Evolutionary conservation across 2,329 filamentous ascomycete species (phyloP), one percentile per base, ranked within the genome.

Genomic region (Clarireedia monteithiana): DNA sequence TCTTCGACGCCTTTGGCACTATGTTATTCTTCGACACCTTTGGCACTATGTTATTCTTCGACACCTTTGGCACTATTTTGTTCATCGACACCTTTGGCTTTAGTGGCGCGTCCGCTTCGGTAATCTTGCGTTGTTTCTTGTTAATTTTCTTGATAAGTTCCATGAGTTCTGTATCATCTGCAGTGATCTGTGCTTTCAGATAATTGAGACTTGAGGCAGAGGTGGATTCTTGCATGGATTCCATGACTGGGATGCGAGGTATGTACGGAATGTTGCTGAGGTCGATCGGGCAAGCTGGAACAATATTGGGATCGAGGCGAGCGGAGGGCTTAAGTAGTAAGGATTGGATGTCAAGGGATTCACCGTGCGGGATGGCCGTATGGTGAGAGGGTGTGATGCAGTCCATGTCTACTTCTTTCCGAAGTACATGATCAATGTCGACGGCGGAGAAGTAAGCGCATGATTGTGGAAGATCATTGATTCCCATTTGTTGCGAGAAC

Each of bases 341-440:
- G n/a, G 84, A 72, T 2, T 72, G 68, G 54, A 99, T 96, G 68
- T 96, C 91, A 7, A 99, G 71, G 59, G 84, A 91, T 72, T 97
- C 91, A 38, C 95, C 94, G 1, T 84, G 86, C 0, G 88, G 79
- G 44, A 99, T 97, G 30, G 85, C 78, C 0, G 80, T 78, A 0
- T 81, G 80, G 70, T 99, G 88, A 45, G 88, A 94, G 0, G 94
- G 94, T 0, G 94, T 99, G 45, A 97, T 73, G 69, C 94, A 99
- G 67, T 96, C 88, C 89, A 99, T 95, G 70, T 99, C 88, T 4
- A 99, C 95, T 71, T 99, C 94, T 70, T 99, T 99, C 51, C 94
- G 83, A n/a, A 99, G 77, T 3, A 99, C 91, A 64, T 90, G 85
- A 67, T 99, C 94, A 62, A 99, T 89, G 67, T 99, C 94, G 5